Conservation (phyloP, 495 filamentous ascomycete species). For the Aspergillus wentii region DNA sequence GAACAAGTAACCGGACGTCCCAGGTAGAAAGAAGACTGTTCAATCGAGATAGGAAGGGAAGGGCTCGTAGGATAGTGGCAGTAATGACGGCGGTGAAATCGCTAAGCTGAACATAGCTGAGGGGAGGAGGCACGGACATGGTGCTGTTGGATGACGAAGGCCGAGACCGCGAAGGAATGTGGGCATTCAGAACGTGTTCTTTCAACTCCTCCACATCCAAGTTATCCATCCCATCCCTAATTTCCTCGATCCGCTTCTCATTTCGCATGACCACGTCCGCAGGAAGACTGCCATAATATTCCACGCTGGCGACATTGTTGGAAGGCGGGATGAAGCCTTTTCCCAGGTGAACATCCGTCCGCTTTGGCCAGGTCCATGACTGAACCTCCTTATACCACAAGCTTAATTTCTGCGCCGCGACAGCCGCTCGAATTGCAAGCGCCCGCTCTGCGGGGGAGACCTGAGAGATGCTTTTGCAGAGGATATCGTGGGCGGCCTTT, state of each 20-base stretch:
- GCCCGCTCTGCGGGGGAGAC: constrained; percentile 63
- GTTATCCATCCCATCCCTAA: constrained; percentile 69
- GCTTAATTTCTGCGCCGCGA: constrained; percentile 67
- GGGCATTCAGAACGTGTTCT: constrained; percentile 75
- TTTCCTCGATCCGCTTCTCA: constrained; percentile 71
- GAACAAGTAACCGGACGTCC: constrained; percentile 68
- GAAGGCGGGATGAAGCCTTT: constrained; percentile 55
- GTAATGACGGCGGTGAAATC: constrained; percentile 88
- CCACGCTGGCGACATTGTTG: constrained; percentile 18
- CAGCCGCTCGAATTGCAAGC: constrained; percentile 67
- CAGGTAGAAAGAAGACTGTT: constrained; percentile 66
- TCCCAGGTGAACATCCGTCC: constrained; percentile 26
- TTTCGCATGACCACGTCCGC: constrained; percentile 57
- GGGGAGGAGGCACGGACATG: constrained; percentile 48
- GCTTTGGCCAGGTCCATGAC: constrained; percentile 67
- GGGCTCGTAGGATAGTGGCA: constrained; percentile 76
- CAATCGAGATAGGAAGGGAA: constrained; percentile 76
- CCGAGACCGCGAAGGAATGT: constrained; percentile 55
- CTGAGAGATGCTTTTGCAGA: constrained; percentile 62
- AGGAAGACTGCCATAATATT: constrained; percentile 67
- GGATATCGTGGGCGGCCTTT: constrained; percentile 41
- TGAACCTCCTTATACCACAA: constrained; percentile 75
- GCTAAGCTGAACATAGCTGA: constrained; percentile 59
- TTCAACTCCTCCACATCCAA: constrained; percentile 89
- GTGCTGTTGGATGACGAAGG: constrained; percentile 50